Evolutionary conservation across 371 early-diverging fungal species (phyloP).

Genomic region (Mucor sp.): DNA sequence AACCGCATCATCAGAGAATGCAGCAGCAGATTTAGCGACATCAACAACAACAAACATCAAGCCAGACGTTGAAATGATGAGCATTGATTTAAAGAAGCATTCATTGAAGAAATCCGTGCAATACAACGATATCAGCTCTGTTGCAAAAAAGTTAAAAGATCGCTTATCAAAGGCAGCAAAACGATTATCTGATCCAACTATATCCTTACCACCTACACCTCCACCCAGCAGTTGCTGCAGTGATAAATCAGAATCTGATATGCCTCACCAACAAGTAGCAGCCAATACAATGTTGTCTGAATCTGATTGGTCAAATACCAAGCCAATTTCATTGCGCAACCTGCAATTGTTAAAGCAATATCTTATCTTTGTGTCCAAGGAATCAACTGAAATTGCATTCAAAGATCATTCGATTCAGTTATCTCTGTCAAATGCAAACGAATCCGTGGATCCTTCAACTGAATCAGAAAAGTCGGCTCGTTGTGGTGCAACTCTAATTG

Average conservation of each 20-base stretch:
- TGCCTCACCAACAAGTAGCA: background rate
- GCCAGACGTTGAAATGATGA: constrained; percentile 6
- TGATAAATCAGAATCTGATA: constrained; percentile 1
- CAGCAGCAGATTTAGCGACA: background rate
- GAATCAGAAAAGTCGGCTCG: constrained; percentile 8
- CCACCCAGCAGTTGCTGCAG: background rate
- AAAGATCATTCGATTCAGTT: constrained; percentile 6
- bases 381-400: constrained; percentile 16
- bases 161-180: constrained; percentile 25
- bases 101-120: background rate
- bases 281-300: constrained; percentile 15
- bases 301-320: constrained; percentile 21
- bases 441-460: background rate
- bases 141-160: constrained; percentile 31
- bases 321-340: constrained; percentile 25
- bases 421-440: background rate
- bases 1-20: background rate
- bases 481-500: constrained; percentile 34
- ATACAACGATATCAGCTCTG: constrained; percentile 6
- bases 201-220: constrained; percentile 7
- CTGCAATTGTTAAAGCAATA: constrained; percentile 39
- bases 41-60: background rate
- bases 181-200: constrained; percentile 3
- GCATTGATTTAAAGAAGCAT: constrained; percentile 7
- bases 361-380: constrained; percentile 37